These are phyloP conservation scores for Gaultheria prostrata DNA, from an alignment of 148 eudicot genomes.

Conservation along the genomic window DNA sequence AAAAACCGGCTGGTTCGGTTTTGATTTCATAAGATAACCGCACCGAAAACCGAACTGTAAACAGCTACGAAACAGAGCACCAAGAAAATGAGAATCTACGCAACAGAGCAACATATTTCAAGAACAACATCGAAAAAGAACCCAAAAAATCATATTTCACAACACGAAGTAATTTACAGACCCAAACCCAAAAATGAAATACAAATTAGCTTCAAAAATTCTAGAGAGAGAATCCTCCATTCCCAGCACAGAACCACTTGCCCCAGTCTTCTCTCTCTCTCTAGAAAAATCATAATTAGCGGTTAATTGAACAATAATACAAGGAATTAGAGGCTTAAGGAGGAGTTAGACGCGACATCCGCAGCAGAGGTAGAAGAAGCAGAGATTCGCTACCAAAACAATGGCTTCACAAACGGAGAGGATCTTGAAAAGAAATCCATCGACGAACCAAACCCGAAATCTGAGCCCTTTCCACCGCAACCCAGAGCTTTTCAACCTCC, in stretches of 20 bases:
- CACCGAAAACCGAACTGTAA: too few relatives aligned
- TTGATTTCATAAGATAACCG: too few relatives aligned
- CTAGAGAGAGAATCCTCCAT: background rate
- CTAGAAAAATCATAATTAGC: background rate
- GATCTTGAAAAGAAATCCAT: constrained; percentile 46
- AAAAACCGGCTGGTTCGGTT: too few relatives aligned
- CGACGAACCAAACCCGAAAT: constrained; percentile 31
- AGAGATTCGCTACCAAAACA: constrained; percentile 44
- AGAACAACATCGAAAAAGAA: background rate
- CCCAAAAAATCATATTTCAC: background rate
- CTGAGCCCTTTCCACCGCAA: constrained; percentile 38
- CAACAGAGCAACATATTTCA: background rate
- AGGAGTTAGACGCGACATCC: constrained; percentile 42
- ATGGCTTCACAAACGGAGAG: constrained; percentile 47
- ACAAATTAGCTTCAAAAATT: background rate
- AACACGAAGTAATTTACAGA: background rate
- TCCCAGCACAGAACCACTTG: background rate
- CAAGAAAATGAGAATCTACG: too few relatives aligned
- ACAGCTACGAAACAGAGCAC: too few relatives aligned
- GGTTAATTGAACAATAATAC: background rate
- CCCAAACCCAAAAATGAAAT: background rate
- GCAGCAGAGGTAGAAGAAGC: constrained; percentile 60
- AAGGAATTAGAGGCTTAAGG: background rate
- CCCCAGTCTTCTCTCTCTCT: background rate
- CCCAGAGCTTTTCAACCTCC: constrained; percentile 36